Evolutionary conservation across 1,139 yeast genomes (phyloP).

Genomic region (Lodderomyces theae): DNA sequence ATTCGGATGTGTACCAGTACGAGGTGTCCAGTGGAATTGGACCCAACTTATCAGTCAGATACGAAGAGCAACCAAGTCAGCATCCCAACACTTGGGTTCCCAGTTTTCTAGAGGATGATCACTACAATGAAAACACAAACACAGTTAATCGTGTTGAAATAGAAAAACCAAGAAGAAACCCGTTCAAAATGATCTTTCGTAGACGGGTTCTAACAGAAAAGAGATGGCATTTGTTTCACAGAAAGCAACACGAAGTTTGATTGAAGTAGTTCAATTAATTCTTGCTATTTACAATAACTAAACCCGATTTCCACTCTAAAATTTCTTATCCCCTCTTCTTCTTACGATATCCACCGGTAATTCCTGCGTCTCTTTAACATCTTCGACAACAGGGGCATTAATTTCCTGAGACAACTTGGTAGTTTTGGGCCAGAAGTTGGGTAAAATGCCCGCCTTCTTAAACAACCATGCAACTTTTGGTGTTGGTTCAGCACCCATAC

Average conservation of each 20-base stretch:
- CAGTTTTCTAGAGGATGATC: neutral
- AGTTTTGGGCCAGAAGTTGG: conserved; percentile 67
- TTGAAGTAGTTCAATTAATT: neutral
- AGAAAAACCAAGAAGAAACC: conserved; percentile 3
- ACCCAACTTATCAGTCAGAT: neutral
- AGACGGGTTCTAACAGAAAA: neutral
- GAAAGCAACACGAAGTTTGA: neutral
- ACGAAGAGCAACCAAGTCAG: neutral
- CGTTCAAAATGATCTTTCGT: conserved; percentile 1
- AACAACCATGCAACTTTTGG: conserved; percentile 76
- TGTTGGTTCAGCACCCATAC: conserved; percentile 97
- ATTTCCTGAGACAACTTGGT: conserved; percentile 35
- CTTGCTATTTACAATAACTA: conserved; percentile 1
- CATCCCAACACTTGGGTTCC: conserved; percentile 1
- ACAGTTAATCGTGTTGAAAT: neutral
- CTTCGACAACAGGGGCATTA: conserved; percentile 28
- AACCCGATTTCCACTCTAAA: neutral
- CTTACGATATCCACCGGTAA: conserved; percentile 35
- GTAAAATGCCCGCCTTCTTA: conserved; percentile 75
- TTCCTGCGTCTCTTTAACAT: conserved; percentile 28
- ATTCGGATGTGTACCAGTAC: conserved; percentile 2
- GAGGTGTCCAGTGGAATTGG: neutral
- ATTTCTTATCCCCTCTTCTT: conserved; percentile 23
- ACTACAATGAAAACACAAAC: conserved; percentile 1
- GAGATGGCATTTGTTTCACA: neutral